Evolutionary conservation across 2,329 filamentous ascomycete species (phyloP).

Genomic region (Fonsecaea multimorphosa): DNA sequence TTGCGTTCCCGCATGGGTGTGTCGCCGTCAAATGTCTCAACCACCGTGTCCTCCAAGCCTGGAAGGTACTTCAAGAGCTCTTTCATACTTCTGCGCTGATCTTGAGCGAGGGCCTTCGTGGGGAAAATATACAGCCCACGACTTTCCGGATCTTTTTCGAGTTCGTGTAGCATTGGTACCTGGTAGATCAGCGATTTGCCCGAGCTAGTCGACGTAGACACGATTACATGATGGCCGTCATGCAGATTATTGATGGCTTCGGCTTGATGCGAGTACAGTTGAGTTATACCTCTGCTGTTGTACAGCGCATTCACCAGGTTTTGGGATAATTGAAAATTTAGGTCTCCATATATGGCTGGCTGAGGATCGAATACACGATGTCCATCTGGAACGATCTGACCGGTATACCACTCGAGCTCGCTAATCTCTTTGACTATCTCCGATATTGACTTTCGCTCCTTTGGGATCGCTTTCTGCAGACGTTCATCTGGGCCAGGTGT

Average conservation of each 20-base stretch:
- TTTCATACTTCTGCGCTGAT: constrained; percentile 86
- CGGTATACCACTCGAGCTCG: constrained; percentile 82
- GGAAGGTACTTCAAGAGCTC: constrained; percentile 83
- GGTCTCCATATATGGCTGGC: constrained; percentile 77
- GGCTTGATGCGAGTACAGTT: constrained; percentile 88
- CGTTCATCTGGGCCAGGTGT: constrained; percentile 50
- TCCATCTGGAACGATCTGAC: constrained; percentile 90
- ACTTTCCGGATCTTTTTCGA: constrained; percentile 77
- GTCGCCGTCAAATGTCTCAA: constrained; percentile 96
- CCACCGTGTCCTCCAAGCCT: constrained; percentile 73
- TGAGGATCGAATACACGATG: constrained; percentile 90
- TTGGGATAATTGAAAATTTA: constrained; percentile 87
- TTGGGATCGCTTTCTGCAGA: constrained; percentile 73
- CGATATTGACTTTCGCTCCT: constrained; percentile 76
- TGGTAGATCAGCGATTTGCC: constrained; percentile 99
- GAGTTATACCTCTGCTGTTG: constrained; percentile 84
- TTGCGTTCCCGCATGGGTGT: constrained; percentile 82
- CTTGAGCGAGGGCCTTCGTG: constrained; percentile 93
- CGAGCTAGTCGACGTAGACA: constrained; percentile 93
- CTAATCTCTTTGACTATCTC: constrained; percentile 88
- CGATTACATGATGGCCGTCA: constrained; percentile 83
- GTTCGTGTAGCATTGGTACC: constrained; percentile 82
- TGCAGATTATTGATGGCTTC: constrained; percentile 90
- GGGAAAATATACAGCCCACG: constrained; percentile 98
- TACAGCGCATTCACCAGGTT: constrained; percentile 94